A percentile compares a stretch with the other conserved stretches of the same genome.
phyloP scores from a whole-genome alignment of 768 basidiomycete species.

The Boletus vinaceobasis region DNA sequence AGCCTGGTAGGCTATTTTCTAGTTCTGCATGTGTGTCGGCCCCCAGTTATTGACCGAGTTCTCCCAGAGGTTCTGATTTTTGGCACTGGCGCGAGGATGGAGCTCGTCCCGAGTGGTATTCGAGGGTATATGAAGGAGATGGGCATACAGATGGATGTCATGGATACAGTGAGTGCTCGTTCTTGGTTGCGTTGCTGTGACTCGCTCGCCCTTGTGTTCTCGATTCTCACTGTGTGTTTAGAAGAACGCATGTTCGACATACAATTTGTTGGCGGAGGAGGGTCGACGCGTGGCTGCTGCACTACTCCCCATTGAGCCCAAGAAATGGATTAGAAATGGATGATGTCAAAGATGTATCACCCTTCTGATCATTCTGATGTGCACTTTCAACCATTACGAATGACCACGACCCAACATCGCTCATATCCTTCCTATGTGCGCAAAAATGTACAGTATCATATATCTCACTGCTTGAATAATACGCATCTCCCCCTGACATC shows the following conservation, averaged over 20 bases:
- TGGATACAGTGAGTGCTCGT: conserved; percentile 64
- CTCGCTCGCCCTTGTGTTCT: background rate
- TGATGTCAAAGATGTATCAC: background rate
- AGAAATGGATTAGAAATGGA: conserved; percentile 44
- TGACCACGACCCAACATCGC: background rate
- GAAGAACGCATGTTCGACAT: conserved; percentile 95
- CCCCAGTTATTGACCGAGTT: background rate
- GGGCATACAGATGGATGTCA: conserved; percentile 86
- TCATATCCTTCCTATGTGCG: background rate
- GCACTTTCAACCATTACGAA: background rate
- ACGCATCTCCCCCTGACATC: background rate
- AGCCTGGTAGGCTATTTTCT: conserved; percentile 62
- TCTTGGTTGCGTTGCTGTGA: background rate
- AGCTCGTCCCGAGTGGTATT: conserved; percentile 66
- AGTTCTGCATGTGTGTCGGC: background rate
- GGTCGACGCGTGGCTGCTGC: conserved; percentile 91
- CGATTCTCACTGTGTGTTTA: conserved; percentile 22
- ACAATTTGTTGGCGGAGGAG: conserved; percentile 91
- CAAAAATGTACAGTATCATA: conserved; percentile 17
- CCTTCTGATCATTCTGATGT: background rate
- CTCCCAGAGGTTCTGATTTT: conserved; percentile 82
- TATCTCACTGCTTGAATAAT: conserved; percentile 8
- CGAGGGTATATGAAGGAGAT: conserved; percentile 64
- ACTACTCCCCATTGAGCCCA: conserved; percentile 63
- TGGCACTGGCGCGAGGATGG: conserved; percentile 75